These are phyloP conservation scores for Acer saccharum DNA, from an alignment of 345 rosid species.

Conservation along the genomic window DNA sequence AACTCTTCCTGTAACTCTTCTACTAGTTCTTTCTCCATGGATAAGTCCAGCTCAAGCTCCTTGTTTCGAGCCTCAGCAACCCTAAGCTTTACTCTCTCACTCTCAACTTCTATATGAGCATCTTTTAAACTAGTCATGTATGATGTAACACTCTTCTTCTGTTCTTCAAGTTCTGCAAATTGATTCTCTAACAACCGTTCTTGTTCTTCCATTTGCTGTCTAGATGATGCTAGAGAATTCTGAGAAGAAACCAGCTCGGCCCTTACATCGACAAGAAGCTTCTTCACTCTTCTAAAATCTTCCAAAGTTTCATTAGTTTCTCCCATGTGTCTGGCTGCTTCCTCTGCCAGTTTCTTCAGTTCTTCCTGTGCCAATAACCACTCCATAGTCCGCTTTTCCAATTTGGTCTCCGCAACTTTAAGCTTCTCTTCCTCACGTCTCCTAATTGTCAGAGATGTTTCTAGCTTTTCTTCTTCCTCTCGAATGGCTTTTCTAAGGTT, in stretches of 20 bases:
- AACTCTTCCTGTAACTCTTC: conserved; percentile 56
- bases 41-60: conserved; percentile 61
- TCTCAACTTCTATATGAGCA: conserved; percentile 71
- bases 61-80: conserved; percentile 65
- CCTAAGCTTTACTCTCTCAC: conserved; percentile 67
- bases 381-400: conserved; percentile 68
- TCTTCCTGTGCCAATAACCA: conserved; percentile 75
- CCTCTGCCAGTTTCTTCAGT: conserved; percentile 51
- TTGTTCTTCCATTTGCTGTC: conserved; percentile 64
- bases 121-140: conserved; percentile 68
- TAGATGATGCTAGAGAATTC: conserved; percentile 64
- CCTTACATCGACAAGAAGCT: conserved; percentile 70
- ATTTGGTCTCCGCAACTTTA: conserved; percentile 51
- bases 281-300: conserved; percentile 67
- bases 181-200: conserved; percentile 51
- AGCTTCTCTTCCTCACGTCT: conserved; percentile 68
- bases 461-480: conserved; percentile 70
- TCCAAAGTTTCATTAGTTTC: conserved; percentile 59
- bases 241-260: conserved; percentile 71
- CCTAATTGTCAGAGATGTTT: conserved; percentile 40
- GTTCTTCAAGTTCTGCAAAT: conserved; percentile 64
- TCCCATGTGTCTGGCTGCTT: conserved; percentile 40
- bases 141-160: conserved; percentile 50
- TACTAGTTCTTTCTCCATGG: conserved; percentile 47
- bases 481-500: conserved; percentile 47